phyloP scores from a whole-genome alignment of 1,284 basidiomycete species.

The Sphagnurus paluster region DNA sequence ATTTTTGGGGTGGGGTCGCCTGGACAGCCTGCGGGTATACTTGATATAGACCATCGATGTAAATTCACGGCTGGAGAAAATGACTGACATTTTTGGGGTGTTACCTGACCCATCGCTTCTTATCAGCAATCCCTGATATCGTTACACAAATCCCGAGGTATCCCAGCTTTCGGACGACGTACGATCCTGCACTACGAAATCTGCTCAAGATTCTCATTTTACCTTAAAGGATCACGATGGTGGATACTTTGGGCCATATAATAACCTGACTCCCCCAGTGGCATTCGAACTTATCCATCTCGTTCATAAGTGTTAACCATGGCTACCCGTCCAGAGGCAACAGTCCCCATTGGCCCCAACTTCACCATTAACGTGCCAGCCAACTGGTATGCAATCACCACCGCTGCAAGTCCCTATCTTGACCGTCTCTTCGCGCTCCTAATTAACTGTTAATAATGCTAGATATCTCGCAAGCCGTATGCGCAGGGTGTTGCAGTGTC shows the following conservation, averaged over 20 bases:
- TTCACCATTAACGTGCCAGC: constrained; percentile 10
- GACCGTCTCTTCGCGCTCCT: background rate
- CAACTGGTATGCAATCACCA: constrained; percentile 13
- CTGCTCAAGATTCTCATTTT: background rate
- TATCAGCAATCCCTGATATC: constrained; percentile 1
- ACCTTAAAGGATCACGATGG: constrained; percentile 4
- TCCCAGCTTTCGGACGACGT: background rate
- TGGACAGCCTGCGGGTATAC: no score
- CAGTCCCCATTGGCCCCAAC: constrained; percentile 5
- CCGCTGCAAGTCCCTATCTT: constrained; percentile 5
- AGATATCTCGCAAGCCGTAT: constrained; percentile 15
- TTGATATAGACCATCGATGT: background rate
- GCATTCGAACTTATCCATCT: background rate
- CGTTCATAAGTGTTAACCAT: constrained; percentile 2
- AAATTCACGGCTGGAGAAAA: background rate
- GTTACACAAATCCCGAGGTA: constrained; percentile 1
- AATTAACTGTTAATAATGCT: background rate
- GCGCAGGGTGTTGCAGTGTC: constrained; percentile 9
- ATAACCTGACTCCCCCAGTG: background rate
- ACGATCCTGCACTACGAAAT: constrained; percentile 1
- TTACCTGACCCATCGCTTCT: background rate
- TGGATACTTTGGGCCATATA: constrained; percentile 3
- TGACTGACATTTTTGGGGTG: background rate
- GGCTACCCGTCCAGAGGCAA: constrained; percentile 9
- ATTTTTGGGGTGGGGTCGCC: no score